A percentile compares a stretch with the other conserved stretches of the same genome.
phyloP scores from a whole-genome alignment of 192 early-diverging fungal genomes.

The Haplosporangium gracile region DNA sequence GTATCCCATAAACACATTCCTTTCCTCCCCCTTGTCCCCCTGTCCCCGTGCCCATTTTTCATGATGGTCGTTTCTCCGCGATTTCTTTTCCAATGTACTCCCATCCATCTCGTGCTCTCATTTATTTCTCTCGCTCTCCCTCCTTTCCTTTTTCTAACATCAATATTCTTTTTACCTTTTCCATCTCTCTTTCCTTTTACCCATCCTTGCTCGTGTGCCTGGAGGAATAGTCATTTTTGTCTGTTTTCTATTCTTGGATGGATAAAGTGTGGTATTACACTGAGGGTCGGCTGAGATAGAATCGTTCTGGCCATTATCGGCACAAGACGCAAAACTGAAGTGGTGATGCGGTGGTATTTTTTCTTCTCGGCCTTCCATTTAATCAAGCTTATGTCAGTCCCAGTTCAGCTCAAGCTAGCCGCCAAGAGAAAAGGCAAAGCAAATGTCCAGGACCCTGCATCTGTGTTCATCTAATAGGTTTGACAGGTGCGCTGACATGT shows the following conservation, averaged over 20 bases:
- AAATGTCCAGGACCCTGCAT: too few relatives aligned
- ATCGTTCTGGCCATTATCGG: neutral
- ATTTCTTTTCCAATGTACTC: neutral
- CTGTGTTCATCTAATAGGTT: too few relatives aligned
- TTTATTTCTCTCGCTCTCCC: neutral
- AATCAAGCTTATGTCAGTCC: neutral
- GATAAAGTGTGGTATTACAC: neutral
- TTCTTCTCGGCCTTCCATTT: neutral
- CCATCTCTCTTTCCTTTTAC: neutral
- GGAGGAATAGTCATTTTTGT: neutral
- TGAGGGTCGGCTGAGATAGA: neutral
- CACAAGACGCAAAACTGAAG: too few relatives aligned
- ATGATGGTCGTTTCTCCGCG: too few relatives aligned
- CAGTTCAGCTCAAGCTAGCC: neutral
- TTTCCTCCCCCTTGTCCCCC: too few relatives aligned
- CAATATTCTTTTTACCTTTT: neutral
- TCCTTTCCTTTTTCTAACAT: neutral
- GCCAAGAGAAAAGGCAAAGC: too few relatives aligned
- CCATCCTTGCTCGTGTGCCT: neutral
- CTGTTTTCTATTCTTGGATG: neutral
- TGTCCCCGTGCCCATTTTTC: too few relatives aligned
- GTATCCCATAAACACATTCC: too few relatives aligned
- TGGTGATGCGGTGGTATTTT: too few relatives aligned
- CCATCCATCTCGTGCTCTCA: neutral
- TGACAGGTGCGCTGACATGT: too few relatives aligned